These are phyloP conservation scores for Thelonectria rubi DNA, from an alignment of 2,329 filamentous ascomycete genomes.

Conservation along the genomic window DNA sequence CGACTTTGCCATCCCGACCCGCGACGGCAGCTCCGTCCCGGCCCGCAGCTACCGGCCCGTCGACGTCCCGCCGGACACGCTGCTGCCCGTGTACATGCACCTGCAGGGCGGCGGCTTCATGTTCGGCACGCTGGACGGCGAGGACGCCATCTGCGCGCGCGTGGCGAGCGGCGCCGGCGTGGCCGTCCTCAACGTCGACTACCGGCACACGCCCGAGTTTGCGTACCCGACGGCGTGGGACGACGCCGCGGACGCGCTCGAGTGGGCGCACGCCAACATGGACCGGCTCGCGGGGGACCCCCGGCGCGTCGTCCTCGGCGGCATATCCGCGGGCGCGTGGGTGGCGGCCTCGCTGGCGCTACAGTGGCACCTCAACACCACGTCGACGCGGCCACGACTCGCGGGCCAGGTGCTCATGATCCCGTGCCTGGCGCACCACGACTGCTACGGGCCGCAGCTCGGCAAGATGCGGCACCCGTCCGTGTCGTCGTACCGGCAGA, in stretches of 20 bases:
- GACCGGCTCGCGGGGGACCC: conserved; percentile 17
- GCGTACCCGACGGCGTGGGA: conserved; percentile 61
- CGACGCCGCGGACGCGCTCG: conserved; percentile 63
- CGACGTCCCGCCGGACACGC: conserved; percentile 40
- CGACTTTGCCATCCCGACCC: conserved; percentile 42
- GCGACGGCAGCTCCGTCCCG: conserved; percentile 31
- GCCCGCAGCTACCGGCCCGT: conserved; percentile 37
- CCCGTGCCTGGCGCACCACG: conserved; percentile 49
- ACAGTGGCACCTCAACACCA: conserved; percentile 48
- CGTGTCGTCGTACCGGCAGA: conserved; percentile 56
- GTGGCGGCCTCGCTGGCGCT: conserved; percentile 53
- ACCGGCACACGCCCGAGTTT: conserved; percentile 66
- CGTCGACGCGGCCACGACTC: conserved; percentile 43
- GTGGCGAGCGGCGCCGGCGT: conserved; percentile 54
- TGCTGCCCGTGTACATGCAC: conserved; percentile 60
- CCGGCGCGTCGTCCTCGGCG: conserved; percentile 54
- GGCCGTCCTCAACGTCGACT: conserved; percentile 64
- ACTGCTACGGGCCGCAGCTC: conserved; percentile 42
- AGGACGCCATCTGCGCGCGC: conserved; percentile 61
- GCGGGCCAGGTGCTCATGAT: conserved; percentile 63
- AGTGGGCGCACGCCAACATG: conserved; percentile 57
- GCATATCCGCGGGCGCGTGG: conserved; percentile 58
- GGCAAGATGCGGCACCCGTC: conserved; percentile 48
- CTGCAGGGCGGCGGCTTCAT: conserved; percentile 66
- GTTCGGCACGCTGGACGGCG: conserved; percentile 61